Conservation (phyloP, 106 monocot species). For the Dactylorhiza incarnata region DNA sequence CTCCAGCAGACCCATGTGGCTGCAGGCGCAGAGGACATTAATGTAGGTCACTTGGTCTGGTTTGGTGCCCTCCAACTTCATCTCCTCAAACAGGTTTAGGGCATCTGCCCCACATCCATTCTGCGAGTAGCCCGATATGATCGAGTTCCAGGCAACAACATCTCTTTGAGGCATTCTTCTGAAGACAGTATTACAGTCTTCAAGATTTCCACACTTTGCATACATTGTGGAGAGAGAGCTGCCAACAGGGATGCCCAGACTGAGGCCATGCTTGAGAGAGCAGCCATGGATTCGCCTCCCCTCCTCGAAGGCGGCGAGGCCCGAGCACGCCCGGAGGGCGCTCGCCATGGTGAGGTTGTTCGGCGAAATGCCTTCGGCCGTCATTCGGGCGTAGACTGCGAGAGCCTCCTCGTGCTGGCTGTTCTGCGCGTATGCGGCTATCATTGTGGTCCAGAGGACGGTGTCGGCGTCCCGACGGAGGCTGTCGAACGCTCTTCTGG, state of each 20-base stretch:
- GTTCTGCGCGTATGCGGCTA: conserved; percentile 55
- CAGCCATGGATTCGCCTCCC: conserved; percentile 59
- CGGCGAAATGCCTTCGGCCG: conserved; percentile 27
- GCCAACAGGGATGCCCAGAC: conserved; percentile 43
- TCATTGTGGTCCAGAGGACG: conserved; percentile 69
- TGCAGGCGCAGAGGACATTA: conserved; percentile 52
- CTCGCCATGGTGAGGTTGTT: conserved; percentile 56
- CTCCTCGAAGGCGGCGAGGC: conserved; percentile 38
- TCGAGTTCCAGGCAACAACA: conserved; percentile 64
- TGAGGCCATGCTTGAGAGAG: conserved; percentile 44
- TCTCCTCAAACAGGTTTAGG: conserved; percentile 52
- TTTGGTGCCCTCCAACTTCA: conserved; percentile 25
- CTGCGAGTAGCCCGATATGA: conserved; percentile 63
- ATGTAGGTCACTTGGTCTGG: conserved; percentile 62
- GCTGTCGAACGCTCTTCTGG: conserved; percentile 44
- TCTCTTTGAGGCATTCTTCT: conserved; percentile 43
- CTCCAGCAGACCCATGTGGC: conserved; percentile 64
- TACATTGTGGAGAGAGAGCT: conserved; percentile 57
- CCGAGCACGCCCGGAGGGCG: conserved; percentile 51
- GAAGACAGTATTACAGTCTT: conserved; percentile 43
- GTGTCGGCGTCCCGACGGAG: conserved; percentile 35
- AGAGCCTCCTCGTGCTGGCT: conserved; percentile 63
- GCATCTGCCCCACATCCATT: conserved; percentile 47
- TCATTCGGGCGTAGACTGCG: conserved; percentile 34
- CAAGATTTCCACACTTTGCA: conserved; percentile 55